These are phyloP conservation scores for Ottelia alismoides DNA, from an alignment of 106 monocot genomes.

Conservation along the genomic window DNA sequence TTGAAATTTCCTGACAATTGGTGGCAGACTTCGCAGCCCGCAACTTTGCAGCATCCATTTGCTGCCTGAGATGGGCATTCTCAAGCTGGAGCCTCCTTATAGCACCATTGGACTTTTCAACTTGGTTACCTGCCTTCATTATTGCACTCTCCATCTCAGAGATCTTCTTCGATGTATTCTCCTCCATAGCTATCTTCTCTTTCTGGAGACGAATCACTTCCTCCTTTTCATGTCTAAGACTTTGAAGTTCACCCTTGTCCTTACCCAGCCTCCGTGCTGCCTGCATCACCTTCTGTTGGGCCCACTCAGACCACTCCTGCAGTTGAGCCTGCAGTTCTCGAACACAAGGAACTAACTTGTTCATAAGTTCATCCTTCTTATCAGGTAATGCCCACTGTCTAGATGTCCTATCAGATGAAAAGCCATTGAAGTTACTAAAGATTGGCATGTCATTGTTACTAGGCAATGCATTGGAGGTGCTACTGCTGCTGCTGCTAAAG, in stretches of 20 bases:
- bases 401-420: constrained; percentile 14
- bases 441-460: too few species aligned
- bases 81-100: constrained; percentile 35
- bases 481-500: not conserved
- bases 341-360: constrained; percentile 30
- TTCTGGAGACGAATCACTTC: constrained; percentile 52
- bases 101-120: constrained; percentile 38
- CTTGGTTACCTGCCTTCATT: constrained; percentile 36
- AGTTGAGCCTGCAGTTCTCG: constrained; percentile 42
- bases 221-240: constrained; percentile 56
- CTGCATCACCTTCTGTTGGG: constrained; percentile 76
- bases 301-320: constrained; percentile 78
- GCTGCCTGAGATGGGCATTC: constrained; percentile 44
- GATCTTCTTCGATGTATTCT: constrained; percentile 58
- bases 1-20: constrained; percentile 42
- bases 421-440: constrained; percentile 1
- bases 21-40: constrained; percentile 47
- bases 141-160: constrained; percentile 66
- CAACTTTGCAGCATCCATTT: constrained; percentile 64
- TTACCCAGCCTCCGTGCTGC: constrained; percentile 49
- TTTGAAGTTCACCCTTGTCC: constrained; percentile 61
- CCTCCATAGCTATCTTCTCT: constrained; percentile 58
- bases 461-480: constrained; percentile 8
- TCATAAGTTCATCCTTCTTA: constrained; percentile 45
- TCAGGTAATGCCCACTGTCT: constrained; percentile 34